Evolutionary conservation across 441 rosid genomes (phyloP).

Genomic region (Populus hybrid): DNA sequence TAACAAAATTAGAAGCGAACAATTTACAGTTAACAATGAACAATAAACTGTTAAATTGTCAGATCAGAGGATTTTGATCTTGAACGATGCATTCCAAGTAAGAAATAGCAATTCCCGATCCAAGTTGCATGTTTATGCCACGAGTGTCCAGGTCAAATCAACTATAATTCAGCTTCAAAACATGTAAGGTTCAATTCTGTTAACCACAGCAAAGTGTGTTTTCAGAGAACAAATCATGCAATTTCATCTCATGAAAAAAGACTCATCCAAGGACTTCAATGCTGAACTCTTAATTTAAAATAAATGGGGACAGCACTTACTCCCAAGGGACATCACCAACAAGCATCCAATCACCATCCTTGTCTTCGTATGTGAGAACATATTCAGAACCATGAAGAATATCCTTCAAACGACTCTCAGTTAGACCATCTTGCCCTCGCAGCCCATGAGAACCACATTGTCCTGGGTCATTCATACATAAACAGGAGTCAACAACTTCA

Average conservation of each 20-base stretch:
- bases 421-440: slow-evolving; percentile 37
- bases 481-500: slow-evolving; percentile 17
- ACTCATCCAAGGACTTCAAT: background rate
- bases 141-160: background rate
- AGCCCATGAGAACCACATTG: slow-evolving; percentile 50
- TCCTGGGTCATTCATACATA: slow-evolving; percentile 38
- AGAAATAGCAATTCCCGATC: background rate
- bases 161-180: background rate
- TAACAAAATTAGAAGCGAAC: slow-evolving; percentile 3
- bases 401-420: slow-evolving; percentile 37
- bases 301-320: slow-evolving; percentile 33
- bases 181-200: background rate
- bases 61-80: background rate
- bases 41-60: background rate
- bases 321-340: slow-evolving; percentile 21
- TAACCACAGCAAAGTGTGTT: background rate
- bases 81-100: background rate
- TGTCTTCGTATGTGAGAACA: slow-evolving; percentile 54
- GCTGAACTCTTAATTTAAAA: background rate
- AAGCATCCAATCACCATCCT: slow-evolving; percentile 61
- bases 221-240: background rate
- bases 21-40: background rate
- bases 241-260: background rate
- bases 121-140: background rate
- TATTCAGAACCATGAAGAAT: slow-evolving; percentile 49